These are phyloP conservation scores for Huiozyma sinensis DNA, from an alignment of 805 yeast species.

Conservation along the genomic window DNA sequence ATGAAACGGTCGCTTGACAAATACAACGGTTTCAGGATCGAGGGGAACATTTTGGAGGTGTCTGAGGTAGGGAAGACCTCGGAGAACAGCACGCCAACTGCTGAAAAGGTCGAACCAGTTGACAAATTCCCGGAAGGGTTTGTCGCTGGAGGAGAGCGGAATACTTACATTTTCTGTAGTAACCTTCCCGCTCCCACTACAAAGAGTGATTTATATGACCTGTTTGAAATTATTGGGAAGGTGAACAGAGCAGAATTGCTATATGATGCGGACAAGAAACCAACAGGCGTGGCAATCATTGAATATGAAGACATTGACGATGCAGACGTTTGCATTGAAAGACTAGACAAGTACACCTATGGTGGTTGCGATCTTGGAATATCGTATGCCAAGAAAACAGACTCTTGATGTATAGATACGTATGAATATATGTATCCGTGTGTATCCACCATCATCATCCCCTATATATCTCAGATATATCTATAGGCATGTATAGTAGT, in stretches of 20 bases:
- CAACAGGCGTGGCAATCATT: slow-evolving; percentile 81
- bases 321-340: slow-evolving; percentile 66
- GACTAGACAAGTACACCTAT: slow-evolving; percentile 69
- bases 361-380: slow-evolving; percentile 70
- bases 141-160: slow-evolving; percentile 48
- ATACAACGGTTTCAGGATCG: slow-evolving; percentile 52
- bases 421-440: too few species aligned
- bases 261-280: slow-evolving; percentile 47
- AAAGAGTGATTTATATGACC: slow-evolving; percentile 69
- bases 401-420: background rate
- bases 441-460: too few species aligned
- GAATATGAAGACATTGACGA: slow-evolving; percentile 53
- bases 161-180: slow-evolving; percentile 51
- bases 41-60: slow-evolving; percentile 10
- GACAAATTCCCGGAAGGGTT: slow-evolving; percentile 59
- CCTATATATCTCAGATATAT: too few species aligned
- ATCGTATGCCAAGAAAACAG: slow-evolving; percentile 45
- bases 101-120: background rate
- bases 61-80: background rate
- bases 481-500: too few species aligned
- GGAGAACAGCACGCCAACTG: background rate
- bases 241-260: slow-evolving; percentile 71
- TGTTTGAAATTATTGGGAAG: slow-evolving; percentile 75
- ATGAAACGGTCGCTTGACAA: slow-evolving; percentile 66
- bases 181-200: slow-evolving; percentile 90